phyloP scores from a whole-genome alignment of 192 early-diverging fungal genomes.

The Phycomyces nitens region DNA sequence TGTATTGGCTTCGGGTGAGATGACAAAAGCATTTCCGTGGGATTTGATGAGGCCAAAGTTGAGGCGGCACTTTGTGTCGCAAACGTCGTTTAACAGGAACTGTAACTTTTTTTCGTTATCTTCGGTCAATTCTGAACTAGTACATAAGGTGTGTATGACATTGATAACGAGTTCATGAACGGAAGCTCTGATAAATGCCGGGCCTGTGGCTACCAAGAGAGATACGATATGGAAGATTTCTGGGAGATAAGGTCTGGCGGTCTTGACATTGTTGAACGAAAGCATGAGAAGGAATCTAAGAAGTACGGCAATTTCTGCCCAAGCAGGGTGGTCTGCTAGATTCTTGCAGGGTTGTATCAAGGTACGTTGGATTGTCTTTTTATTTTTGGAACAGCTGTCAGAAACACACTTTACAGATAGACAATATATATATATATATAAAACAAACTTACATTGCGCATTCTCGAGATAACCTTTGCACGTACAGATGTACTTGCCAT shows the following conservation, averaged over 20 bases:
- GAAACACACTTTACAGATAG: too few species aligned
- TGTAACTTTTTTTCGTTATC: conserved; percentile 48
- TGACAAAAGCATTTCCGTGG: conserved; percentile 60
- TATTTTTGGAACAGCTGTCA: background rate
- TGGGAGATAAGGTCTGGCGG: conserved; percentile 70
- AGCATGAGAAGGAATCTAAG: conserved; percentile 81
- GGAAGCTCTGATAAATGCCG: conserved; percentile 73
- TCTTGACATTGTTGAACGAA: conserved; percentile 70
- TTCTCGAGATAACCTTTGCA: conserved; percentile 71
- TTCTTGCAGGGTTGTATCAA: conserved; percentile 57
- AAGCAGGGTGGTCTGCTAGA: conserved; percentile 76
- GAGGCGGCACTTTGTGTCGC: conserved; percentile 69
- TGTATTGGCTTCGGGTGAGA: conserved; percentile 46
- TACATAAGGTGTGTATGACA: conserved; percentile 74
- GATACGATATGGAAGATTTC: conserved; percentile 81
- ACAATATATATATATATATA: too few species aligned
- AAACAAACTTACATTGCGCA: conserved; percentile 54
- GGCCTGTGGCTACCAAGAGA: conserved; percentile 77
- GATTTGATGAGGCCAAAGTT: conserved; percentile 69
- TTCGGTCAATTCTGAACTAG: conserved; percentile 45
- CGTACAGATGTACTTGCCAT: conserved; percentile 68
- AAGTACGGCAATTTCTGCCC: conserved; percentile 84
- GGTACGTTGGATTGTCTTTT: conserved; percentile 63
- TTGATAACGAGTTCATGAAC: conserved; percentile 90
- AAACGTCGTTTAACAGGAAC: conserved; percentile 67